Conservation (phyloP, 441 rosid species). For the Breynia disticha region DNA sequence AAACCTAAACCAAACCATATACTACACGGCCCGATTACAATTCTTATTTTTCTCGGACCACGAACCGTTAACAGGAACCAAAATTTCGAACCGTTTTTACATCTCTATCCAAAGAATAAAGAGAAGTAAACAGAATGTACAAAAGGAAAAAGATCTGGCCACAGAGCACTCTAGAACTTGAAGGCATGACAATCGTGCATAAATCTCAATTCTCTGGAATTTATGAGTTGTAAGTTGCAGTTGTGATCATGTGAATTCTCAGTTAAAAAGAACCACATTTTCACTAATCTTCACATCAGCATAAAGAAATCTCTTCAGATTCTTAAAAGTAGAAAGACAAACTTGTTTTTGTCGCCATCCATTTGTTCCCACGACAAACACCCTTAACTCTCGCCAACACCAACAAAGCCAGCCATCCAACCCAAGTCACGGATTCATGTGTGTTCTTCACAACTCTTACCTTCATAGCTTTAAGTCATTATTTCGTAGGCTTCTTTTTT, state of each 20-base stretch:
- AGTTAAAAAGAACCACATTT: not conserved
- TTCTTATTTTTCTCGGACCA: too few relatives aligned
- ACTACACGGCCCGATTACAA: too few relatives aligned
- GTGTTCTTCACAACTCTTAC: too few relatives aligned
- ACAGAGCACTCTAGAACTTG: slow-evolving; percentile 22
- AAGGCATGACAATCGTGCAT: not conserved
- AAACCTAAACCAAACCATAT: too few relatives aligned
- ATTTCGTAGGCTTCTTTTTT: not conserved
- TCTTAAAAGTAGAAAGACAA: slow-evolving; percentile 9
- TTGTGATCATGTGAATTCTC: slow-evolving; percentile 17
- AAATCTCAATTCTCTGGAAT: slow-evolving; percentile 4
- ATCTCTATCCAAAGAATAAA: too few relatives aligned
- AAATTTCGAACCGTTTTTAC: too few relatives aligned
- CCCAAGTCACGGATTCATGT: slow-evolving; percentile 23
- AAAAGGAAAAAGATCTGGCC: not conserved
- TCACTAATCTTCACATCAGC: not conserved
- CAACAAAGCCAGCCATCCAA: slow-evolving; percentile 2
- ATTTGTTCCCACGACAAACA: slow-evolving; percentile 7
- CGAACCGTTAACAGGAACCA: too few relatives aligned
- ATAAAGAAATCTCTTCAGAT: not conserved
- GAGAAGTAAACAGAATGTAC: too few relatives aligned
- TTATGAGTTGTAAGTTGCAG: not conserved
- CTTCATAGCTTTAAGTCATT: slow-evolving; percentile 5
- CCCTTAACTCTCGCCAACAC: slow-evolving; percentile 15
- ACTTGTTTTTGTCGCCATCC: slow-evolving; percentile 13